phyloP scores from a whole-genome alignment of 192 early-diverging fungal genomes.

The Mortierella hygrophila region DNA sequence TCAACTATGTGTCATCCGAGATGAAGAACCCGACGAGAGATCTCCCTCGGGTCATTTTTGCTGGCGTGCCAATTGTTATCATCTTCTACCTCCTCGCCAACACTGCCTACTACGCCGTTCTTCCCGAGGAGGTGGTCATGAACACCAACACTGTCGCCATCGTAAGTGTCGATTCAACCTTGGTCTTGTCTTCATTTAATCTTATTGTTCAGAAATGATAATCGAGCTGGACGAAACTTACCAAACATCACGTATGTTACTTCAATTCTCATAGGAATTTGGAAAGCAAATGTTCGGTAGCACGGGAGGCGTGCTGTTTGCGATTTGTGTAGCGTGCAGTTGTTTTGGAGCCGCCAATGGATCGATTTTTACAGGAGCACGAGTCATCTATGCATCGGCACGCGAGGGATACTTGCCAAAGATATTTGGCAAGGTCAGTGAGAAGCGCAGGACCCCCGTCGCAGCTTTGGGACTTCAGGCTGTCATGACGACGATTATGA shows the following conservation, averaged over 20 bases:
- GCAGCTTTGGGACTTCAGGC: slow-evolving; percentile 77
- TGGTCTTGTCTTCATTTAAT: no score
- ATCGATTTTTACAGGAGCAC: slow-evolving; percentile 78
- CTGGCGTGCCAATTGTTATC: slow-evolving; percentile 78
- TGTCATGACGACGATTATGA: slow-evolving; percentile 69
- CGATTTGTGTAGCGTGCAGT: slow-evolving; percentile 76
- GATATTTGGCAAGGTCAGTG: slow-evolving; percentile 73
- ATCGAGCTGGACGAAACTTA: not conserved
- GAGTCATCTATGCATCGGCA: slow-evolving; percentile 77
- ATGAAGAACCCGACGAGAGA: slow-evolving; percentile 86
- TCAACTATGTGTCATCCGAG: slow-evolving; percentile 88
- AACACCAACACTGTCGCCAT: slow-evolving; percentile 75
- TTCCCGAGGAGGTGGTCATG: slow-evolving; percentile 75
- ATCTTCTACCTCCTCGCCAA: slow-evolving; percentile 85
- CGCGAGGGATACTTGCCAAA: slow-evolving; percentile 76
- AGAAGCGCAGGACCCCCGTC: slow-evolving; percentile 71
- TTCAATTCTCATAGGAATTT: slow-evolving; percentile 68
- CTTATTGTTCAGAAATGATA: no score
- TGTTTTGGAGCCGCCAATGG: slow-evolving; percentile 87
- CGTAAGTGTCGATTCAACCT: slow-evolving; percentile 25
- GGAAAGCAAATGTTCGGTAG: slow-evolving; percentile 78
- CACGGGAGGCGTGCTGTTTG: slow-evolving; percentile 76
- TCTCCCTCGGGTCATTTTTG: slow-evolving; percentile 83
- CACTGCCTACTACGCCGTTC: slow-evolving; percentile 84
- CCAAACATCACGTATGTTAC: not conserved